Evolutionary conservation across 164 flowering plant genomes (phyloP), one percentile per base, ranked within the genome.

Genomic region (Litsea cubeba): DNA sequence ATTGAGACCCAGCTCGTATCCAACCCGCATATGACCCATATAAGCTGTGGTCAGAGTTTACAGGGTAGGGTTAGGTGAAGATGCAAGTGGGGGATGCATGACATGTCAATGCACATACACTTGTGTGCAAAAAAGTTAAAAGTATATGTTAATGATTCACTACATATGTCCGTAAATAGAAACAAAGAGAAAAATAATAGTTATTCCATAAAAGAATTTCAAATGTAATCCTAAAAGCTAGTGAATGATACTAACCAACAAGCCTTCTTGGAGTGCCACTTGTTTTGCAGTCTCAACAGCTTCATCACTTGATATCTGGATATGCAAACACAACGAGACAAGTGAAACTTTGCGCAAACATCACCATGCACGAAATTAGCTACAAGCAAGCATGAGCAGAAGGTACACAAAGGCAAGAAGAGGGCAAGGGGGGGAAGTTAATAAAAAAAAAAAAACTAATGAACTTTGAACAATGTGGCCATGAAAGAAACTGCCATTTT

Each of bases 201-300:
- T 54, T 17, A 71, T 18, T 22, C 50, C 25, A 46, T 6, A 40
- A 22, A 18, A 68, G 23, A 22, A 22, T 40, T n/a, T 68, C 12
- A 68, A 68, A 17, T 51, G 65, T 8, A 62, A 35, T 32, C 24
- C 35, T 22, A 24, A 72, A 5, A 2, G 60, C 5, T 20, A 54
- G 25, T 40, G 24, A 12, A 54, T 60, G 65, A 75, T 68, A 87
- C 95, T 80, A 40, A 95, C 99, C 90, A 95, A 78, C 79, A 95
- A 84, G 83, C 99, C 98, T 85, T 95, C 99, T 79, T 90, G 90
- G 30, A 90, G 87, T 23, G 99, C 98, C 78, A 95, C 72, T 81
- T 93, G 94, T 85, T 88, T 90, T 67, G 98, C 98, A 71, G 85
- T 87, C 83, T 95, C 97, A 81, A 95, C 86, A 79, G 98, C 93